Evolutionary conservation across 2,329 filamentous ascomycete genomes (phyloP).

Genomic region (Endothia cerciana): DNA sequence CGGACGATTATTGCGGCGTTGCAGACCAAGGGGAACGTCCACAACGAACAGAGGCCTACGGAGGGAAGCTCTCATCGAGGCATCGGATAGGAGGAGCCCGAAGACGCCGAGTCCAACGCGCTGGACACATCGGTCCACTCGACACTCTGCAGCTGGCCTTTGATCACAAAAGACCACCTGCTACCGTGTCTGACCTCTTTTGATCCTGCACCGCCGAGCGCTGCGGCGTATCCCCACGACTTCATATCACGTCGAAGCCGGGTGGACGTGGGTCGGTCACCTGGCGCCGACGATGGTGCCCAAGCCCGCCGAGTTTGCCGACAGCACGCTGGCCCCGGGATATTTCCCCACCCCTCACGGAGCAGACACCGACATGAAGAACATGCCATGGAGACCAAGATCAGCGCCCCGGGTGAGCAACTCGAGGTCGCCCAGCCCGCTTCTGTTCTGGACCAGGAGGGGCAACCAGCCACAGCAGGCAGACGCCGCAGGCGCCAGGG

Average conservation of each 20-base stretch:
- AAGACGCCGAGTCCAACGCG: background rate
- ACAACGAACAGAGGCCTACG: background rate
- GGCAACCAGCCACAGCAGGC: conserved; percentile 12
- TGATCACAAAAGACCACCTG: background rate
- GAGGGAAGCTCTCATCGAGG: background rate
- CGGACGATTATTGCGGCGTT: background rate
- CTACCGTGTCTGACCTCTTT: background rate
- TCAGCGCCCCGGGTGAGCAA: conserved; percentile 25
- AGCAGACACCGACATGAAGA: conserved; percentile 5
- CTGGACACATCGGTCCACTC: background rate
- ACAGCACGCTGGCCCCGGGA: background rate
- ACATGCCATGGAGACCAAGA: conserved; percentile 23
- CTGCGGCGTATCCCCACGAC: background rate
- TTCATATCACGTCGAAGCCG: background rate
- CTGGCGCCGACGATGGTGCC: conserved; percentile 9
- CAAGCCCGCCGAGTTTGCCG: background rate
- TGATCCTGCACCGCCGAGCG: background rate
- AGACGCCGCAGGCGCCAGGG: background rate
- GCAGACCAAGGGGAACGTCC: background rate
- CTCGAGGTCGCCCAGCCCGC: conserved; percentile 20
- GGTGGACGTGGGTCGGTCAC: conserved; percentile 4
- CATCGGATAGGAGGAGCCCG: background rate
- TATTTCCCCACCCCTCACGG: background rate
- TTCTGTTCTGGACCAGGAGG: conserved; percentile 22
- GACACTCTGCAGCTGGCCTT: background rate